phyloP scores from a whole-genome alignment of 148 eudicot species.

The Chenopodium formosanum region DNA sequence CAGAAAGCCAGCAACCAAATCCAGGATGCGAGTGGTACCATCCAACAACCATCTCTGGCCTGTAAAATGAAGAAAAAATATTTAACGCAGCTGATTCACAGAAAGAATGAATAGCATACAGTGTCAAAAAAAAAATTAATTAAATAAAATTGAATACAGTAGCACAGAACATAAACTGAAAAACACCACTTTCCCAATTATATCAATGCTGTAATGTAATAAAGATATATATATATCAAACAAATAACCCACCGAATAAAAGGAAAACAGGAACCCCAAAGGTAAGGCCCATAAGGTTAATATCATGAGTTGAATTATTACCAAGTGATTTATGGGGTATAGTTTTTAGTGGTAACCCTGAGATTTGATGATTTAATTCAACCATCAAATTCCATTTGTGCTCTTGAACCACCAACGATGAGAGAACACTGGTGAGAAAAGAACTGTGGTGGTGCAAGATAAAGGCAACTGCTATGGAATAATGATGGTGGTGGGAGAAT shows the following conservation, averaged over 20 bases:
- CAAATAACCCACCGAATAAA: neutral
- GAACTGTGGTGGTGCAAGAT: no score
- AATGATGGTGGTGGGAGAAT: no score
- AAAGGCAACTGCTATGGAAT: no score
- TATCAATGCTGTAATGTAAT: neutral
- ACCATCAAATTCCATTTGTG: no score
- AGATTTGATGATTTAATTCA: no score
- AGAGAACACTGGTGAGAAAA: no score
- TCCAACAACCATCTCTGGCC: conserved; percentile 89
- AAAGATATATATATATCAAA: neutral
- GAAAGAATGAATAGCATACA: neutral
- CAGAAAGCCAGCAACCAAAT: conserved; percentile 93
- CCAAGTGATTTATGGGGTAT: no score
- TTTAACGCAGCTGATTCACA: neutral
- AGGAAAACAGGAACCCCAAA: neutral
- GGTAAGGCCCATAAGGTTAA: neutral
- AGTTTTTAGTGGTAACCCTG: no score
- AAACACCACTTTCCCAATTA: neutral
- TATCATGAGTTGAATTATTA: no score
- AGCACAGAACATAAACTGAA: neutral
- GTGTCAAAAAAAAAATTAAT: neutral
- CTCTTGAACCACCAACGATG: no score
- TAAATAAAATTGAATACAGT: neutral
- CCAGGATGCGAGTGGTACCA: conserved; percentile 97
- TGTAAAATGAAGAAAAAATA: conserved; percentile 28